phyloP scores from a whole-genome alignment of 164 flowering plant species.

The Dillenia suffruticosa region DNA sequence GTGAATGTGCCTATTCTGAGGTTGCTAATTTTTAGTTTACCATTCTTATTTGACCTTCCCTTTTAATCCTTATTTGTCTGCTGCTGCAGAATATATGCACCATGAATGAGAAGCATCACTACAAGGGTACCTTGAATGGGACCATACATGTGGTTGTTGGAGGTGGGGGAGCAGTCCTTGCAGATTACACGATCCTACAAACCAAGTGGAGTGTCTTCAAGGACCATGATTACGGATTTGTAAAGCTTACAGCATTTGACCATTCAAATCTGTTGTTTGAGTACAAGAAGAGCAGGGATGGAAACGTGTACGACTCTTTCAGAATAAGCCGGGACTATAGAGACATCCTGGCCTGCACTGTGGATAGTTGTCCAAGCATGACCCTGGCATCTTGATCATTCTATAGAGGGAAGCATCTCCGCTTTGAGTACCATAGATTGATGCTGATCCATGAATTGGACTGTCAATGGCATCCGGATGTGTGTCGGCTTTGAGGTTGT shows the following conservation, averaged over 20 bases:
- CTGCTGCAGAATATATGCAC: conserved; percentile 58
- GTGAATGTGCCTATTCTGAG: too few species aligned
- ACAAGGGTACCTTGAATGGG: conserved; percentile 48
- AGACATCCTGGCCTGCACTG: conserved; percentile 71
- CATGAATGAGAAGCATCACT: conserved; percentile 38
- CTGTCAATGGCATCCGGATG: too few species aligned
- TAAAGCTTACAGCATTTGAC: conserved; percentile 82
- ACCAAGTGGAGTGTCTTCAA: conserved; percentile 40
- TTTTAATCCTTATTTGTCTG: background rate
- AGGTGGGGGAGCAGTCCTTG: conserved; percentile 41
- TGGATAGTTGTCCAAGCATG: conserved; percentile 65
- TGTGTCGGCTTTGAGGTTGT: too few species aligned
- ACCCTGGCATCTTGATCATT: conserved; percentile 51
- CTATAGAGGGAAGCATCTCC: too few species aligned
- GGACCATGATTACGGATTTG: conserved; percentile 46
- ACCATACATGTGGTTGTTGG: conserved; percentile 69
- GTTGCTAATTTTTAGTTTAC: too few species aligned
- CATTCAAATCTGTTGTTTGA: conserved; percentile 72
- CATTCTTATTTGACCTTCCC: too few species aligned
- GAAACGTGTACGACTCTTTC: conserved; percentile 76
- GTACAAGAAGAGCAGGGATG: conserved; percentile 88
- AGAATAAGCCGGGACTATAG: conserved; percentile 65
- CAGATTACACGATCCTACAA: conserved; percentile 24
- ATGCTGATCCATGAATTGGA: too few species aligned
- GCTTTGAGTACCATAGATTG: too few species aligned